Evolutionary conservation across 2,329 filamentous ascomycete species (phyloP).

Genomic region (Endoconidiophora polonica): DNA sequence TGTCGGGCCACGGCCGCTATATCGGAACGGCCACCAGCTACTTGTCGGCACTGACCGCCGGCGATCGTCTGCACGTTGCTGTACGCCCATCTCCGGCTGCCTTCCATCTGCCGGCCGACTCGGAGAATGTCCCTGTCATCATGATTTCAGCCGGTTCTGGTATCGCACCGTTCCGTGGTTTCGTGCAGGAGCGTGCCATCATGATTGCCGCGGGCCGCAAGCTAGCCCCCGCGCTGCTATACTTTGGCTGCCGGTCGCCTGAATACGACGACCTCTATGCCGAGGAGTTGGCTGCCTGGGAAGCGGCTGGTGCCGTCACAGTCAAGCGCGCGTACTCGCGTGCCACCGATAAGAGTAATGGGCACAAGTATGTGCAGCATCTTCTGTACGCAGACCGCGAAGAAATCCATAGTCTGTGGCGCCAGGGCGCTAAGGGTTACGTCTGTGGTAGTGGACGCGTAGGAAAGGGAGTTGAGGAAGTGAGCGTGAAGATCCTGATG

Average conservation of each 20-base stretch:
- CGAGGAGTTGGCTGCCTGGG: conserved; percentile 42
- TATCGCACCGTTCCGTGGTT: conserved; percentile 45
- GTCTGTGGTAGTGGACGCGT: conserved; percentile 45
- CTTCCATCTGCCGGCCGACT: conserved; percentile 32
- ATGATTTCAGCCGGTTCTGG: conserved; percentile 37
- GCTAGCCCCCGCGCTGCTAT: conserved; percentile 46
- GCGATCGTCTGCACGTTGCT: conserved; percentile 33
- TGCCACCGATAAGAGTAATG: conserved; percentile 25
- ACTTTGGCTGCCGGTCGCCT: conserved; percentile 43
- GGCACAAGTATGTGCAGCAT: conserved; percentile 33
- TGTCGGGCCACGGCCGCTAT: conserved; percentile 32
- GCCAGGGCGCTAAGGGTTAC: conserved; percentile 36
- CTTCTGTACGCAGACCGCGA: conserved; percentile 22
- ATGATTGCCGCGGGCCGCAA: conserved; percentile 31
- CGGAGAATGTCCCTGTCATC: conserved; percentile 31
- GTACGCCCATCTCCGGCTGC: conserved; percentile 25
- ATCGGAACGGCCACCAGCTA: conserved; percentile 46
- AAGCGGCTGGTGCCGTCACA: conserved; percentile 39
- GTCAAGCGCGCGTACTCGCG: conserved; percentile 40
- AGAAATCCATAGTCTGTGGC: conserved; percentile 24
- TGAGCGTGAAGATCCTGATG: conserved; percentile 22
- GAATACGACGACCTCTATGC: conserved; percentile 43
- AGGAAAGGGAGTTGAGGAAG: conserved; percentile 29
- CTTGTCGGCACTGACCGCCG: conserved; percentile 30
- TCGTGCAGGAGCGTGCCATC: conserved; percentile 43